These are phyloP conservation scores for Xylaria grammica DNA, from an alignment of 495 filamentous ascomycete species.

Conservation along the genomic window DNA sequence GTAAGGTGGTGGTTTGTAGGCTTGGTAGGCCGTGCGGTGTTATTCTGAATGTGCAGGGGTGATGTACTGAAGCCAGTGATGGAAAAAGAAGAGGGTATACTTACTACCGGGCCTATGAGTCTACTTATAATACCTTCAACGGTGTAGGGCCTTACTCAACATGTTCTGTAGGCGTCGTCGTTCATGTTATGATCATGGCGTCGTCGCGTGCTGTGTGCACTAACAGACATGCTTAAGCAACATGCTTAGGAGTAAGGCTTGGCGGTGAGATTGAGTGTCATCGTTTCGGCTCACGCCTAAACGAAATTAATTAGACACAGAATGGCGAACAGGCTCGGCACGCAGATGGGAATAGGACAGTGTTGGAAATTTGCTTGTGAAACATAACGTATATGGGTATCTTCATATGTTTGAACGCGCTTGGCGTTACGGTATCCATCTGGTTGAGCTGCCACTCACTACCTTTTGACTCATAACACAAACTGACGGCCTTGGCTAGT, in stretches of 20 bases:
- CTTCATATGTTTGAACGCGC: conserved; percentile 13
- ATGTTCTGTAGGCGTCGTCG: not conserved
- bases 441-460: conserved; percentile 9
- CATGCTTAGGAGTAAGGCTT: conserved; percentile 18
- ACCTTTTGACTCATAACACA: conserved; percentile 7
- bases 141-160: too few relatives aligned
- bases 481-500: not conserved
- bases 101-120: not conserved
- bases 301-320: too few relatives aligned
- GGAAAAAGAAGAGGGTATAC: not conserved
- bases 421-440: conserved; percentile 5
- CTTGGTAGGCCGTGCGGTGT: not conserved
- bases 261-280: not conserved
- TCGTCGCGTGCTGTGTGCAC: not conserved
- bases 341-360: not conserved
- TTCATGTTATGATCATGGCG: not conserved
- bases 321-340: not conserved
- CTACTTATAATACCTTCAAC: conserved; percentile 1
- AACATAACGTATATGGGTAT: conserved; percentile 21
- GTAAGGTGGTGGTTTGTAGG: not conserved
- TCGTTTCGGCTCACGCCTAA: not conserved
- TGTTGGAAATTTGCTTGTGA: not conserved
- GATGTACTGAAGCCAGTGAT: not conserved
- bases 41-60: not conserved
- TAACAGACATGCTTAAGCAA: not conserved